Percentiles rank a stretch among this genome's conserved stretches.
Conservation (phyloP, 371 early-diverging fungal genomes). For the Apophysomyces ossiformis region DNA sequence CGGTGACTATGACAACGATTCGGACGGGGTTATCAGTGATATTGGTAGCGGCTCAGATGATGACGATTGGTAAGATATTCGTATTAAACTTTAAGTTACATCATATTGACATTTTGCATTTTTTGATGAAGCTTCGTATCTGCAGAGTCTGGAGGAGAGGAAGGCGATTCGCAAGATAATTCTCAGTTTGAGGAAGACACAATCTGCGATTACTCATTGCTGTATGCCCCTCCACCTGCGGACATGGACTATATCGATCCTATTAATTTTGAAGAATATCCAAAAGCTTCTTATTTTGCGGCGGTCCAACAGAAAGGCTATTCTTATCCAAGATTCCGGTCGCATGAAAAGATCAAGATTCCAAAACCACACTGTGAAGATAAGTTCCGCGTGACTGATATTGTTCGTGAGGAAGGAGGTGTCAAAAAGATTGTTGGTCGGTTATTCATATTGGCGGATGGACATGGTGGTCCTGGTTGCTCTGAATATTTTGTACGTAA, state of each 20-base stretch:
- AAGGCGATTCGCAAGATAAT: slow-evolving; percentile 23
- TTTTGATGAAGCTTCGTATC: slow-evolving; percentile 20
- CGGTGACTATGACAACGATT: slow-evolving; percentile 1
- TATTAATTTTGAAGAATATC: slow-evolving; percentile 47
- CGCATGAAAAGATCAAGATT: slow-evolving; percentile 58
- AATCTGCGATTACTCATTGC: slow-evolving; percentile 43
- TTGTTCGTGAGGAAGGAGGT: slow-evolving; percentile 19
- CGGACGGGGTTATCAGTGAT: slow-evolving; percentile 15
- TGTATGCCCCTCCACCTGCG: slow-evolving; percentile 42
- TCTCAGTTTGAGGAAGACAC: slow-evolving; percentile 44
- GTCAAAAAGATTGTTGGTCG: slow-evolving; percentile 42
- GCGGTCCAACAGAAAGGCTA: slow-evolving; percentile 69
- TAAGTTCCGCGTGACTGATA: slow-evolving; percentile 62
- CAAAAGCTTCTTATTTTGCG: slow-evolving; percentile 58
- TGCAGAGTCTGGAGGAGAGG: slow-evolving; percentile 27
- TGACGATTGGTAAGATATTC: slow-evolving; percentile 33
- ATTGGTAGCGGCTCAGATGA: slow-evolving; percentile 31
- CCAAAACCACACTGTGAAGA: slow-evolving; percentile 69
- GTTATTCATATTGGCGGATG: slow-evolving; percentile 66
- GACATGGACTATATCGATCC: slow-evolving; percentile 45
- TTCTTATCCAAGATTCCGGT: slow-evolving; percentile 66
- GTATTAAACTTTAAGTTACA: background rate
- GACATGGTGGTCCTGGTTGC: slow-evolving; percentile 70
- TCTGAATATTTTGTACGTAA: slow-evolving; percentile 64
- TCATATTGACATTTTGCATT: background rate